Conservation (phyloP, 805 yeast genomes). For the Saturnispora dispora region DNA sequence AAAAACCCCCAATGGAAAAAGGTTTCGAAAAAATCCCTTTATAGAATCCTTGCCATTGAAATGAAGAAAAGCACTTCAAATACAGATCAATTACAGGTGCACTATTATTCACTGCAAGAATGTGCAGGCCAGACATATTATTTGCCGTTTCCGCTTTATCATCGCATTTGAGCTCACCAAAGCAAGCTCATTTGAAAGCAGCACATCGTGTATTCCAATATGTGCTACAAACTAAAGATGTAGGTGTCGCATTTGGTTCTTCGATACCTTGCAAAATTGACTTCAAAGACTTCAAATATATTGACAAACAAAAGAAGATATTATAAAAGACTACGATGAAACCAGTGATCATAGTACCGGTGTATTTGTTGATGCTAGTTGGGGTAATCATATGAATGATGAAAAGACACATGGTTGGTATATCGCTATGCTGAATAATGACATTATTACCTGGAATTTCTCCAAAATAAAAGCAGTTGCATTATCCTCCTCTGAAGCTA, state of each 20-base stretch:
- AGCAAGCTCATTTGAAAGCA: background rate
- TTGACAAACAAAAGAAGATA: slow-evolving; percentile 1
- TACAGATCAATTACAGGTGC: slow-evolving; percentile 7
- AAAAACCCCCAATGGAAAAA: background rate
- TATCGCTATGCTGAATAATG: slow-evolving; percentile 2
- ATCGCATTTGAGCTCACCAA: background rate
- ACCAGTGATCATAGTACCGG: background rate
- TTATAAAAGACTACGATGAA: slow-evolving; percentile 1
- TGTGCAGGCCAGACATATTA: slow-evolving; percentile 8
- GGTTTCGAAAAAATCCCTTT: background rate
- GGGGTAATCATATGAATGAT: background rate
- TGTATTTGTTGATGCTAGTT: slow-evolving; percentile 6
- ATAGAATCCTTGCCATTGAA: background rate
- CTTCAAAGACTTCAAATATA: slow-evolving; percentile 4
- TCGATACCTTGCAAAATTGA: background rate
- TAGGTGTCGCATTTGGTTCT: background rate
- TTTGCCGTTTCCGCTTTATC: slow-evolving; percentile 3
- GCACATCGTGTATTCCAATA: slow-evolving; percentile 3
- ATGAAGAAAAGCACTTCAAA: background rate
- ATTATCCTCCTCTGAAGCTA: slow-evolving; percentile 7
- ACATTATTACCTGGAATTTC: slow-evolving; percentile 5
- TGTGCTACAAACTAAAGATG: background rate
- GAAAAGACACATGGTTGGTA: slow-evolving; percentile 4
- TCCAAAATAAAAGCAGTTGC: background rate
- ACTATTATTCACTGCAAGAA: slow-evolving; percentile 4